Evolutionary conservation across 208 protist species (phyloP).

Genomic region (Leishmania guyanensis): DNA sequence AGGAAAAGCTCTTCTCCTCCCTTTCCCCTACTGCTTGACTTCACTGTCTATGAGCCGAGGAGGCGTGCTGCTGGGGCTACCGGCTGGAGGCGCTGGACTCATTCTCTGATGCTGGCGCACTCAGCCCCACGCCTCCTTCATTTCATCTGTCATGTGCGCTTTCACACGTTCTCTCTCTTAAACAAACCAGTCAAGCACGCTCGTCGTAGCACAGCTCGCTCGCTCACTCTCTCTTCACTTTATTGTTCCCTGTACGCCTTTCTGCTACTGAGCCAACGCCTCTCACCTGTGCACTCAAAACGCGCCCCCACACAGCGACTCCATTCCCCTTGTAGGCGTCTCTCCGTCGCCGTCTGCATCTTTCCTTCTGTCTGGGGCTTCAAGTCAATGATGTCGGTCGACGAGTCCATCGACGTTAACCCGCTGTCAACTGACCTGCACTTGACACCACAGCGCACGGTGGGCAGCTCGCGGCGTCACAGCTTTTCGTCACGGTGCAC

Average conservation of each 20-base stretch:
- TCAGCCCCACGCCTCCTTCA: not conserved
- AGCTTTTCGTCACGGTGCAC: not conserved
- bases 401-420: not conserved
- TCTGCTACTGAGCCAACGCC: no score
- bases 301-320: not conserved
- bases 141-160: not conserved
- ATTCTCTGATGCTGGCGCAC: not conserved
- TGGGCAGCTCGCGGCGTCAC: not conserved
- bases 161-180: not conserved
- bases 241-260: not conserved
- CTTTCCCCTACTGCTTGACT: not conserved
- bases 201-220: no score
- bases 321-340: not conserved
- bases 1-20: not conserved
- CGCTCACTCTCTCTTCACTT: not conserved
- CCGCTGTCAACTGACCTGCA: not conserved
- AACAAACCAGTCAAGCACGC: no score
- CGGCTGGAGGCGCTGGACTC: not conserved
- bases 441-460: not conserved
- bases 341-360: not conserved
- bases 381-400: conserved; percentile 1
- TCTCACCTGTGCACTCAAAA: not conserved
- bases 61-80: not conserved
- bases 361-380: not conserved
- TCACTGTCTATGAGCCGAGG: not conserved